A percentile compares a stretch with the other conserved stretches of the same genome.
Conservation (phyloP, 306 rosid species). For the Trifolium dubium region DNA sequence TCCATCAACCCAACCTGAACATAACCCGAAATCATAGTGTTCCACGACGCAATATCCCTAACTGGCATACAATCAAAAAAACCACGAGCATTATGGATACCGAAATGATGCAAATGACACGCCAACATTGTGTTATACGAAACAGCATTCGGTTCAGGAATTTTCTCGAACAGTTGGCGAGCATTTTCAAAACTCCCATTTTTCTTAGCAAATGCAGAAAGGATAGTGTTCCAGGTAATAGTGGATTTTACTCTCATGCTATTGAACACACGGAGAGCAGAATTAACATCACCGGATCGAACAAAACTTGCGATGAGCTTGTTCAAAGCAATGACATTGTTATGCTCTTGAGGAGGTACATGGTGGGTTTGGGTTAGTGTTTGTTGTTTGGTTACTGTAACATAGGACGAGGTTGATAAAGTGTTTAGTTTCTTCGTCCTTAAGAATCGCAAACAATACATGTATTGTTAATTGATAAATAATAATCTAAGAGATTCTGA, state of each 20-base stretch:
- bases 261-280: constrained; percentile 64
- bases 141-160: constrained; percentile 76
- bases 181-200: constrained; percentile 60
- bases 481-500: no score
- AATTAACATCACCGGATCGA: constrained; percentile 61
- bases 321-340: constrained; percentile 54
- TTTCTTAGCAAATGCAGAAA: constrained; percentile 58
- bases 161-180: constrained; percentile 61
- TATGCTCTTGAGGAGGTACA: constrained; percentile 29
- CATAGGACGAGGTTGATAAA: background rate
- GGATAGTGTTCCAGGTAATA: constrained; percentile 77
- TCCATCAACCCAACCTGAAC: constrained; percentile 59
- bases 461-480: no score
- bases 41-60: constrained; percentile 81
- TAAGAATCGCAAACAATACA: constrained; percentile 36
- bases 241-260: constrained; percentile 64
- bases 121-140: constrained; percentile 79
- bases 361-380: background rate
- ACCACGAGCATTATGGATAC: constrained; percentile 53
- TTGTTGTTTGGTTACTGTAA: background rate
- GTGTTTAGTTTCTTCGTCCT: constrained; percentile 25
- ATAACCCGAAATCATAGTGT: constrained; percentile 83
- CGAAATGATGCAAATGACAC: constrained; percentile 56
- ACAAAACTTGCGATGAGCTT: constrained; percentile 58
- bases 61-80: constrained; percentile 71